These are phyloP conservation scores for Podospora conica DNA, from an alignment of 495 filamentous ascomycete genomes.

Conservation along the genomic window DNA sequence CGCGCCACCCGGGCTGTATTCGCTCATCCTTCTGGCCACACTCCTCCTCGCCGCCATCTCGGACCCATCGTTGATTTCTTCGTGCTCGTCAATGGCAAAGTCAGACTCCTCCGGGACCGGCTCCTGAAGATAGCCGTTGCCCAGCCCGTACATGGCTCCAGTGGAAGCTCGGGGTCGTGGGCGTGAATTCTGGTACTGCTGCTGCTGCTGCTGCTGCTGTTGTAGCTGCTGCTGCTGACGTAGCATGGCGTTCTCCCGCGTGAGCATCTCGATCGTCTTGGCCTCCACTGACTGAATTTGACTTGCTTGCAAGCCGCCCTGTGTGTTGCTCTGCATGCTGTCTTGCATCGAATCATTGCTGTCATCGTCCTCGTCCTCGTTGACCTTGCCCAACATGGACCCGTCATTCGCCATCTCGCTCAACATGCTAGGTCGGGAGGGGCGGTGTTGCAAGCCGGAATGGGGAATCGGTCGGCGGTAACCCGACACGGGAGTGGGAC, in stretches of 20 bases:
- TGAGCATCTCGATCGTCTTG: constrained; percentile 66
- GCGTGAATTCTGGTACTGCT: constrained; percentile 53
- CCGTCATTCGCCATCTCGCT: constrained; percentile 71
- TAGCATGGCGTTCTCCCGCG: constrained; percentile 64
- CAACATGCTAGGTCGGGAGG: constrained; percentile 79
- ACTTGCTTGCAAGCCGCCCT: not conserved
- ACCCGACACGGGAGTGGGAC: constrained; percentile 36
- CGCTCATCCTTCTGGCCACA: constrained; percentile 49
- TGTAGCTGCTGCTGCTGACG: constrained; percentile 61
- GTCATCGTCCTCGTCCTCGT: constrained; percentile 71
- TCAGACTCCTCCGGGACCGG: constrained; percentile 64
- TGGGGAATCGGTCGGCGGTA: constrained; percentile 51
- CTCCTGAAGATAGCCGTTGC: constrained; percentile 57
- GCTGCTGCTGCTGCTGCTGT: constrained; percentile 22
- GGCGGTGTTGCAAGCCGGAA: constrained; percentile 69
- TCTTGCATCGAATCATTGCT: constrained; percentile 52
- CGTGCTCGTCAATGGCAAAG: constrained; percentile 62
- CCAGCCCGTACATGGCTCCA: constrained; percentile 45
- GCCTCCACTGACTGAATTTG: constrained; percentile 55
- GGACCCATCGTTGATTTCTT: constrained; percentile 56
- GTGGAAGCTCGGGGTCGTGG: constrained; percentile 59
- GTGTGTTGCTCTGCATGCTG: constrained; percentile 3
- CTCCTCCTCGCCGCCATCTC: constrained; percentile 50
- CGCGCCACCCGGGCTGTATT: constrained; percentile 54
- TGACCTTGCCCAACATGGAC: constrained; percentile 65